A percentile compares a stretch with the other conserved stretches of the same genome.
Conservation (phyloP, 192 early-diverging fungal genomes). For the Phycomyces blakesleeanus region DNA sequence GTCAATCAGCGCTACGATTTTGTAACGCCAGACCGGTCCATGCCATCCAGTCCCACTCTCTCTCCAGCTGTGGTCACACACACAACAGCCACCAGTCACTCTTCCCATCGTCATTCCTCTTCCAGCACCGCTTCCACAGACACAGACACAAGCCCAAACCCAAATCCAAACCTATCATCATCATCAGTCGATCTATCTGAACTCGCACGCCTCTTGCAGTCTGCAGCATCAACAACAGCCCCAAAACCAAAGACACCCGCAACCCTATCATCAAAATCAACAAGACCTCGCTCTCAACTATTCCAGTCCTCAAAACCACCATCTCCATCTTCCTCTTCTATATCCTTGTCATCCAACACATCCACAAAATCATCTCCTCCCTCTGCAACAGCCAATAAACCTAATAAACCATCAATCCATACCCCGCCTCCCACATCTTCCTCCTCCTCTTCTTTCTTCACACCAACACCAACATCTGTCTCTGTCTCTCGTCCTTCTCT, state of each 20-base stretch:
- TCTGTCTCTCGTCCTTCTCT: conserved; percentile 11
- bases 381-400: too few species aligned
- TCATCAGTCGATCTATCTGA: conserved; percentile 20
- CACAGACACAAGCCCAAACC: not conserved
- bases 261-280: not conserved
- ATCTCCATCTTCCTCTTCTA: conserved; percentile 25
- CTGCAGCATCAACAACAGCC: not conserved
- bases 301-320: conserved; percentile 28
- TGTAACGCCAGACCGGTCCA: conserved; percentile 30
- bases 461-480: not conserved
- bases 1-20: conserved; percentile 29
- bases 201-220: conserved; percentile 20
- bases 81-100: conserved; percentile 17
- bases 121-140: not conserved
- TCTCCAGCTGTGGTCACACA: conserved; percentile 27
- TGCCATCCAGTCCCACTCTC: conserved; percentile 26
- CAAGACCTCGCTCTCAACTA: conserved; percentile 23
- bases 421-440: conserved; percentile 9
- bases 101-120: conserved; percentile 3
- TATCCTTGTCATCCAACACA: conserved; percentile 3
- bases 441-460: too few species aligned
- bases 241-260: too few species aligned
- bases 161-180: too few species aligned
- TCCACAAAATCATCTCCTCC: not conserved
- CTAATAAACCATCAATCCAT: too few species aligned